These are phyloP conservation scores for Ceratobasidium sp. DNA, from an alignment of 1,284 basidiomycete genomes.

Conservation along the genomic window DNA sequence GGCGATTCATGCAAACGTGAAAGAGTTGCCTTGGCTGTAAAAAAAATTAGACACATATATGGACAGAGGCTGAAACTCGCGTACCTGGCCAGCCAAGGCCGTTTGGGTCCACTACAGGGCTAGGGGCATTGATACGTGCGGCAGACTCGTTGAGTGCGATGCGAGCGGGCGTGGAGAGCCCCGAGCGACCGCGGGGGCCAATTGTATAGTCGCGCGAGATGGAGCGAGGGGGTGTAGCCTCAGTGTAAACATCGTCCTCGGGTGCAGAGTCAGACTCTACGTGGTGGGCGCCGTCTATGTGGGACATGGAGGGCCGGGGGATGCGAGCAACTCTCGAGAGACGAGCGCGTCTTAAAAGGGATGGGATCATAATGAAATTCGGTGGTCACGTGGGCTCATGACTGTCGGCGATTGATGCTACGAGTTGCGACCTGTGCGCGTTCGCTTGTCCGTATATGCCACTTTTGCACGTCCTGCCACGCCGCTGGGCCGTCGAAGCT, in stretches of 20 bases:
- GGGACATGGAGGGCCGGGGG: conserved; percentile 16
- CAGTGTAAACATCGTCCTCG: conserved; percentile 17
- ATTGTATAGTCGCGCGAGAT: not conserved
- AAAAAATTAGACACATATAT: not conserved
- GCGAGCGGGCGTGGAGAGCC: conserved; percentile 26
- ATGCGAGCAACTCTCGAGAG: conserved; percentile 16
- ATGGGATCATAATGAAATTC: conserved; percentile 31
- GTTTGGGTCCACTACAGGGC: conserved; percentile 81
- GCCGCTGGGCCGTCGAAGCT: conserved; percentile 37
- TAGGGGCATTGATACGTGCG: conserved; percentile 45
- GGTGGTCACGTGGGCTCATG: conserved; percentile 29
- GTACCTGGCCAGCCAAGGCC: conserved; percentile 95
- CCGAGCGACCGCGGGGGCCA: conserved; percentile 35
- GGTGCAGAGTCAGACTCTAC: conserved; percentile 35
- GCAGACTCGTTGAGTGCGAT: conserved; percentile 35
- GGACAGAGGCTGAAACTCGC: conserved; percentile 49
- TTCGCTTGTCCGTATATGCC: conserved; percentile 40
- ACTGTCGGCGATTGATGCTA: conserved; percentile 30
- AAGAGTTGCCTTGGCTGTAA: conserved; percentile 88
- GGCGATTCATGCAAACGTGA: conserved; percentile 84
- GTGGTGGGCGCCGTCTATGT: not conserved
- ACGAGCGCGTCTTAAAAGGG: conserved; percentile 30
- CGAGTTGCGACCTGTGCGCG: conserved; percentile 29
- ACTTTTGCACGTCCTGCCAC: conserved; percentile 43
- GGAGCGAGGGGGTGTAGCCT: conserved; percentile 4